Percentiles rank a stretch among this genome's conserved stretches.
phyloP scores from a whole-genome alignment of 2,329 filamentous ascomycete species.

The Ceratocystis diversiconidia region DNA sequence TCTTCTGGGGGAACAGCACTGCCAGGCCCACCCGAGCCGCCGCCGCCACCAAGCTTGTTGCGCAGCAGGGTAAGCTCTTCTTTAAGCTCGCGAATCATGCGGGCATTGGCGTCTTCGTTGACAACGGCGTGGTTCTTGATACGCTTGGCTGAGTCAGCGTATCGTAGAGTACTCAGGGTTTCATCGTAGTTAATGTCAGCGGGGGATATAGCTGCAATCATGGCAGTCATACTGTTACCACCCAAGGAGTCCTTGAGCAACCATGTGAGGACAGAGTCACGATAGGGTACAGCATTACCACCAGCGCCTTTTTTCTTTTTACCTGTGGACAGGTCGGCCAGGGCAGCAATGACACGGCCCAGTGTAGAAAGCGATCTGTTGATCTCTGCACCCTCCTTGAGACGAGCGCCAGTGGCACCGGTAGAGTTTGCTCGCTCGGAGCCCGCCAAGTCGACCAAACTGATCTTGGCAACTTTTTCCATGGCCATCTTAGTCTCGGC shows the following conservation, averaged over 20 bases:
- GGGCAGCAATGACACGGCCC: constrained; percentile 88
- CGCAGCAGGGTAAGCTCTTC: constrained; percentile 79
- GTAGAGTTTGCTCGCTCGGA: constrained; percentile 96
- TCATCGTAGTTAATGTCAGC: constrained; percentile 99
- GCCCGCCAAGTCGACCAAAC: constrained; percentile 90
- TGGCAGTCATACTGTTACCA: constrained; percentile 98
- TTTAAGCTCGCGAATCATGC: constrained; percentile 96
- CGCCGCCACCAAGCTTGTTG: constrained; percentile 57
- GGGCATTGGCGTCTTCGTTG: constrained; percentile 96
- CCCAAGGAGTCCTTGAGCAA: constrained; percentile 90
- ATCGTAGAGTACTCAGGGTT: constrained; percentile 85
- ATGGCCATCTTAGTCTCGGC: constrained; percentile 89
- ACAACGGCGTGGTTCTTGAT: constrained; percentile 99
- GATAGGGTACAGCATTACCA: constrained; percentile 67
- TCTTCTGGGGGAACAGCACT: constrained; percentile 50
- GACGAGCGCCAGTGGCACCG: constrained; percentile 80
- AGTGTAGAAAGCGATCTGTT: constrained; percentile 92
- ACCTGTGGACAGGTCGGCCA: constrained; percentile 77
- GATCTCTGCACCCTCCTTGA: constrained; percentile 98
- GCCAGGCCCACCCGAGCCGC: constrained; percentile 34
- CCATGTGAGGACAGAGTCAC: constrained; percentile 95
- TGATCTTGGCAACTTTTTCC: constrained; percentile 96
- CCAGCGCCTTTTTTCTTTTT: constrained; percentile 67
- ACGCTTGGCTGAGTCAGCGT: constrained; percentile 92
- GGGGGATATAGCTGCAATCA: constrained; percentile 97